A percentile compares a stretch with the other conserved stretches of the same genome.
These are phyloP conservation scores for Phytophthora litchii DNA, from an alignment of 352 stramenopile genomes.

Conservation along the genomic window DNA sequence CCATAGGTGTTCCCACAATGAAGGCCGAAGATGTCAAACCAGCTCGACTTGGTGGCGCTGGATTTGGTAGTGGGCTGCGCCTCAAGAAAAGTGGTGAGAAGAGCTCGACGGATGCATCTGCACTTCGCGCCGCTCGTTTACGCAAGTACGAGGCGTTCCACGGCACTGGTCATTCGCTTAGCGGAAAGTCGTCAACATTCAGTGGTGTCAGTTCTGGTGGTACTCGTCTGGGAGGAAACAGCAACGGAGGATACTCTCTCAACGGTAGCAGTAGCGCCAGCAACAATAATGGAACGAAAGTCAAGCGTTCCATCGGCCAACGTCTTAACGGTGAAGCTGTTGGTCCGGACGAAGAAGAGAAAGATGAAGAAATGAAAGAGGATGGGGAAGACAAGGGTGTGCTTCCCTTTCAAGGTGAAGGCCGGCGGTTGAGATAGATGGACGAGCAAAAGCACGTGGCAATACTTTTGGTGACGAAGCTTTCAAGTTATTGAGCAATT, in stretches of 20 bases:
- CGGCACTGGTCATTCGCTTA: constrained; percentile 78
- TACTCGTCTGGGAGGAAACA: constrained; percentile 34
- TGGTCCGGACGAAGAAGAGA: constrained; percentile 36
- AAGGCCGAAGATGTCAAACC: constrained; percentile 54
- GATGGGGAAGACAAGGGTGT: constrained; percentile 38
- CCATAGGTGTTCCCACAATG: constrained; percentile 67
- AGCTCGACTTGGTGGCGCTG: constrained; percentile 37
- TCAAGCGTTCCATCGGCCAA: constrained; percentile 27
- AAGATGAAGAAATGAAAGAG: constrained; percentile 40
- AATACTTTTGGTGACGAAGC: constrained; percentile 19
- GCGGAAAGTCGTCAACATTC: constrained; percentile 52
- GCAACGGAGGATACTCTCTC: constrained; percentile 26
- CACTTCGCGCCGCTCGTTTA: constrained; percentile 74
- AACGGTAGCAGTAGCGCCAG: constrained; percentile 14
- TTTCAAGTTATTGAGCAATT: constrained; percentile 24
- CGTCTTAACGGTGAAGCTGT: constrained; percentile 41
- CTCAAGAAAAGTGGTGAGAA: constrained; percentile 75
- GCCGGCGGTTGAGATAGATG: constrained; percentile 60
- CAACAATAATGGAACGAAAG: constrained; percentile 8
- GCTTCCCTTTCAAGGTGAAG: constrained; percentile 72
- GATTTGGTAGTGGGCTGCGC: constrained; percentile 61
- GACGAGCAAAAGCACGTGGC: constrained; percentile 2
- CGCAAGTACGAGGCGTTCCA: constrained; percentile 87
- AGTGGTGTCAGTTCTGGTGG: constrained; percentile 12
- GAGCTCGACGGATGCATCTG: constrained; percentile 59